Percentiles rank a stretch among this genome's conserved stretches.
Evolutionary conservation across 2,329 filamentous ascomycete genomes (phyloP).

Genomic region (Penicillium sp.): DNA sequence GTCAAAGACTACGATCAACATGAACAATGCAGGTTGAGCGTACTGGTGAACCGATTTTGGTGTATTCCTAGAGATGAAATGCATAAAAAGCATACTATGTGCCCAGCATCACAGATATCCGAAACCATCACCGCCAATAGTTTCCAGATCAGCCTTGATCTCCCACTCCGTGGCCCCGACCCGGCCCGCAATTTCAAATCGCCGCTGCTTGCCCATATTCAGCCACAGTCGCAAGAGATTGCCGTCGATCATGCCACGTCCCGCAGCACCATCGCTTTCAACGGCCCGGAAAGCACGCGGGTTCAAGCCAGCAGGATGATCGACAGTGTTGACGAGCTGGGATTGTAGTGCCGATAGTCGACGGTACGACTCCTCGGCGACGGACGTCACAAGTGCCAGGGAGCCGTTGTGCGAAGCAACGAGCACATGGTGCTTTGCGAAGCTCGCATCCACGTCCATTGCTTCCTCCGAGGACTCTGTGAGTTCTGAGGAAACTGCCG

Average conservation of each 20-base stretch:
- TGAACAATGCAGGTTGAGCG: too few relatives aligned
- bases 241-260: conserved; percentile 72
- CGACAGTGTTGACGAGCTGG: conserved; percentile 71
- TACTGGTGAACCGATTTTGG: neutral
- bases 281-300: conserved; percentile 70
- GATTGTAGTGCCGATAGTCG: conserved; percentile 76
- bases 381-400: conserved; percentile 69
- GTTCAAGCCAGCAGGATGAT: conserved; percentile 76
- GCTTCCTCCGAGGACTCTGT: conserved; percentile 35
- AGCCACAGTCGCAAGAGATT: conserved; percentile 69
- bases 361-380: conserved; percentile 77
- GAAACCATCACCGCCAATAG: conserved; percentile 62
- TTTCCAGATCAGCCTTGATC: conserved; percentile 66
- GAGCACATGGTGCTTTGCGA: conserved; percentile 56
- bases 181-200: conserved; percentile 68
- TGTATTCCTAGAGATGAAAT: neutral
- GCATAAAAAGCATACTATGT: neutral
- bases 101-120: conserved; percentile 35
- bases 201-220: conserved; percentile 67
- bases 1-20: too few relatives aligned
- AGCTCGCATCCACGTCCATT: conserved; percentile 37
- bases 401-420: conserved; percentile 72
- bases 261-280: conserved; percentile 47
- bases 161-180: conserved; percentile 66
- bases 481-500: conserved; percentile 47